These are phyloP conservation scores for Phytophthora quininea DNA, from an alignment of 352 stramenopile species.

Conservation along the genomic window DNA sequence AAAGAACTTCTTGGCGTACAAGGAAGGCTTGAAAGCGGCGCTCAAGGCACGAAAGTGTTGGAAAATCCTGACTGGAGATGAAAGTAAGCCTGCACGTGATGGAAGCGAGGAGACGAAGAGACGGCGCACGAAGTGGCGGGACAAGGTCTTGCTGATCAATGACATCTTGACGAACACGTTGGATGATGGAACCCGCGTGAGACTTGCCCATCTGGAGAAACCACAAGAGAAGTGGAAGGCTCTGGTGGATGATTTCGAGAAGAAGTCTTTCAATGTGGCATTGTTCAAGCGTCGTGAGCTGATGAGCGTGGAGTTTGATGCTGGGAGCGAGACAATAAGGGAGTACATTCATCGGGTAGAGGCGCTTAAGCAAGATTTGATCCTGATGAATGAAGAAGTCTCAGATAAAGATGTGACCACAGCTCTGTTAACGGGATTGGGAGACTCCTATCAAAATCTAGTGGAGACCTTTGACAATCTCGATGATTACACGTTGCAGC, in stretches of 20 bases:
- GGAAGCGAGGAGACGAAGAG: background rate
- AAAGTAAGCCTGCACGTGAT: slow-evolving; percentile 8
- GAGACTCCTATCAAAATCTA: slow-evolving; percentile 1
- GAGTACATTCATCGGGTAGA: slow-evolving; percentile 11
- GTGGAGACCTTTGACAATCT: slow-evolving; percentile 9
- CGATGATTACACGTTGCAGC: slow-evolving; percentile 6
- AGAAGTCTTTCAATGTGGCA: slow-evolving; percentile 19
- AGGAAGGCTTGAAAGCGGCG: slow-evolving; percentile 13
- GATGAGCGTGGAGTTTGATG: slow-evolving; percentile 8
- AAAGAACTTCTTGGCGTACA: slow-evolving; percentile 21
- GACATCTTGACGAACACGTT: slow-evolving; percentile 21
- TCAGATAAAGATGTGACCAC: slow-evolving; percentile 2
- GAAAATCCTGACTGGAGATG: slow-evolving; percentile 16
- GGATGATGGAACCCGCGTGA: slow-evolving; percentile 13
- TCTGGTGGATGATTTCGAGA: slow-evolving; percentile 20
- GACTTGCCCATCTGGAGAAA: slow-evolving; percentile 12
- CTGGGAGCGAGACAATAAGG: background rate
- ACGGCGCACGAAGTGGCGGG: slow-evolving; percentile 11
- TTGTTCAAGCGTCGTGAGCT: slow-evolving; percentile 4
- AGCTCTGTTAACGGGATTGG: slow-evolving; percentile 3
- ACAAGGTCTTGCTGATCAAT: slow-evolving; percentile 14
- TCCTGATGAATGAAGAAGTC: background rate
- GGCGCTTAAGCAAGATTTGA: slow-evolving; percentile 6
- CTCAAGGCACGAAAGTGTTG: slow-evolving; percentile 12
- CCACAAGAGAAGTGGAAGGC: slow-evolving; percentile 16